Conservation (phyloP, 768 basidiomycete species). For the Royoungia palumana region DNA sequence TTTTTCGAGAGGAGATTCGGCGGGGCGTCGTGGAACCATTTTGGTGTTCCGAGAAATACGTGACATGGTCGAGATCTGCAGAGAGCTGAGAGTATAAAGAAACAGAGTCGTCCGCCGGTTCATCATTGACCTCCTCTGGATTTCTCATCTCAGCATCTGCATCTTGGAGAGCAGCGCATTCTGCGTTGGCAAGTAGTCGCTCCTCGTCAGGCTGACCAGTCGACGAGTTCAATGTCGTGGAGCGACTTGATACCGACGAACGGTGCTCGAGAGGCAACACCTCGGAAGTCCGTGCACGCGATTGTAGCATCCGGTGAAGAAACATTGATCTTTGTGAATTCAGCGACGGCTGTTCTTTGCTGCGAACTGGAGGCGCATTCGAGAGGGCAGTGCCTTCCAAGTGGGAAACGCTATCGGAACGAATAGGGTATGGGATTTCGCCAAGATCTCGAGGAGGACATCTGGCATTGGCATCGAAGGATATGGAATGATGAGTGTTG, state of each 20-base stretch:
- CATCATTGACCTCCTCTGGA: neutral
- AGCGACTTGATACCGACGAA: slow-evolving; percentile 6
- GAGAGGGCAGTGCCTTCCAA: neutral
- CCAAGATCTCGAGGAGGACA: neutral
- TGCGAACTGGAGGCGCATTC: slow-evolving; percentile 7
- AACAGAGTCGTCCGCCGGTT: neutral
- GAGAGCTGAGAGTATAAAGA: slow-evolving; percentile 28
- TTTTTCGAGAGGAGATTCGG: slow-evolving; percentile 10
- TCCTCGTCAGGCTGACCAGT: slow-evolving; percentile 2
- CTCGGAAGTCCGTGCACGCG: slow-evolving; percentile 19
- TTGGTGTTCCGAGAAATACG: slow-evolving; percentile 1
- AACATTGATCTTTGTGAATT: slow-evolving; percentile 9
- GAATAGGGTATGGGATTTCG: slow-evolving; percentile 1
- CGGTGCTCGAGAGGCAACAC: neutral
- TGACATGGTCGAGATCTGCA: slow-evolving; percentile 15
- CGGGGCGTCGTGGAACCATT: neutral
- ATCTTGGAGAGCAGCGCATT: slow-evolving; percentile 13
- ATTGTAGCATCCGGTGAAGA: slow-evolving; percentile 19
- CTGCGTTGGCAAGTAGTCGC: slow-evolving; percentile 15
- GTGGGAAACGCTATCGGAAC: neutral
- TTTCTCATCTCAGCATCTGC: neutral
- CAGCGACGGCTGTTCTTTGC: neutral
- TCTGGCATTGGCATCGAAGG: slow-evolving; percentile 3
- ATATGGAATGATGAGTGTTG: neutral
- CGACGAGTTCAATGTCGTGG: slow-evolving; percentile 8